Base-by-base conservation (phyloP, 1,139 yeast species). In the Yamadazyma jaroonii region DNA sequence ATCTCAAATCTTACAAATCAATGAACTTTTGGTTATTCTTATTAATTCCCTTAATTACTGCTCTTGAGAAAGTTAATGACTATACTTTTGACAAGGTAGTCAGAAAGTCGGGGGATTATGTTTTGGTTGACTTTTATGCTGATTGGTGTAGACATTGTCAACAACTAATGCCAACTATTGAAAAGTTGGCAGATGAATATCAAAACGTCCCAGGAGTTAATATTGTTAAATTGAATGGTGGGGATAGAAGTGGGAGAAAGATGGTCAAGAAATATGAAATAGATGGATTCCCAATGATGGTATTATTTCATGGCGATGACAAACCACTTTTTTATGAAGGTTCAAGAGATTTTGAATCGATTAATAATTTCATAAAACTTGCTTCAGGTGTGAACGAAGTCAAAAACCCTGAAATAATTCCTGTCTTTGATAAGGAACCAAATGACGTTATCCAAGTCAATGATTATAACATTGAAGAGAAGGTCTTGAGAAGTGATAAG, bases 61-160 rank as follows among this genome's bases (percentile, higher is more conserved):
- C 40, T 17, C 20, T 48, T 22, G 51, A 47, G 14, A 59, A 57
- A 44, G 65, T 65, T 22, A 62, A 58, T 42, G 77, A 71, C 47
- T 62, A 68, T 37, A 74, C 70, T 43, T 79, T 85, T 53, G 77
- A 78, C 34, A 72, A 68, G 15, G 57, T 76, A 26, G 83, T 81
- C 10, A 57, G 73, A 36, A 63, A 70, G 13, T 70, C 82, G 1
- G 82, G 79, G 7, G 78, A 82, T 48, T 79, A 75, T 43, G 72
- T 87, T 0, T 68, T 85, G 43, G 85, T 85, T 35, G 86, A 85
- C 43, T 83, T 84, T 53, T 84, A 83, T 51, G 87, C 92, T 27
- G 78, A 77, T 38, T 85, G 94, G 95, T 85, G 95, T 54, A 74
- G 85, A 35, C 90, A 85, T 62, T 85, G 94, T 62, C 77, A 79